Conservation (phyloP, 768 basidiomycete species). For the Lentinula boryana region DNA sequence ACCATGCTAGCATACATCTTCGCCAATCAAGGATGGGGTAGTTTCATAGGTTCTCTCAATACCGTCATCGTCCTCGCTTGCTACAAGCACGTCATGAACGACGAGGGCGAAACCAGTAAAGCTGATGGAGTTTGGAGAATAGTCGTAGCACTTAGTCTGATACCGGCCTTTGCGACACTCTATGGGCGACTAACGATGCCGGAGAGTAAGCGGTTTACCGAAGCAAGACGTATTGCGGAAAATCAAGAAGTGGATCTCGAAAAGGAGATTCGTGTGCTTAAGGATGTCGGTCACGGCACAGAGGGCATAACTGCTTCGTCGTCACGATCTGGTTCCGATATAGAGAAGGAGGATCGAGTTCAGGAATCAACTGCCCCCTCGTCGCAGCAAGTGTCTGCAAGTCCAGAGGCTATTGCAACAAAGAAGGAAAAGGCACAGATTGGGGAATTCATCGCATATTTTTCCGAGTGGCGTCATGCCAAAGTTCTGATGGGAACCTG, state of each 20-base stretch:
- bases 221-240: slow-evolving; percentile 23
- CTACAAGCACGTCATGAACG: slow-evolving; percentile 62
- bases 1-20: slow-evolving; percentile 76
- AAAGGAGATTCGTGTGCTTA: slow-evolving; percentile 24
- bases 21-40: slow-evolving; percentile 76
- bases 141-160: slow-evolving; percentile 62
- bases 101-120: slow-evolving; percentile 49
- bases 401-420: slow-evolving; percentile 9
- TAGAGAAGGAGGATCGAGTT: slow-evolving; percentile 12
- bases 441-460: slow-evolving; percentile 61
- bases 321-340: background rate
- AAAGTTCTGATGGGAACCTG: slow-evolving; percentile 66
- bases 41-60: slow-evolving; percentile 53
- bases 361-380: background rate
- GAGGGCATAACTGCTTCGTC: background rate
- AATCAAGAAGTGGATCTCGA: slow-evolving; percentile 24
- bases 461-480: slow-evolving; percentile 66
- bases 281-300: slow-evolving; percentile 16
- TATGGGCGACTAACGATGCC: slow-evolving; percentile 73
- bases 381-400: slow-evolving; percentile 2
- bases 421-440: slow-evolving; percentile 10
- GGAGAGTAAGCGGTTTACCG: slow-evolving; percentile 54
- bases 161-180: slow-evolving; percentile 70
- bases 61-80: slow-evolving; percentile 59
- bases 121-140: slow-evolving; percentile 66